Percentiles rank a stretch among this genome's conserved stretches.
Conservation (phyloP, 169 alveolate species). For the Plasmodium coatneyi region DNA sequence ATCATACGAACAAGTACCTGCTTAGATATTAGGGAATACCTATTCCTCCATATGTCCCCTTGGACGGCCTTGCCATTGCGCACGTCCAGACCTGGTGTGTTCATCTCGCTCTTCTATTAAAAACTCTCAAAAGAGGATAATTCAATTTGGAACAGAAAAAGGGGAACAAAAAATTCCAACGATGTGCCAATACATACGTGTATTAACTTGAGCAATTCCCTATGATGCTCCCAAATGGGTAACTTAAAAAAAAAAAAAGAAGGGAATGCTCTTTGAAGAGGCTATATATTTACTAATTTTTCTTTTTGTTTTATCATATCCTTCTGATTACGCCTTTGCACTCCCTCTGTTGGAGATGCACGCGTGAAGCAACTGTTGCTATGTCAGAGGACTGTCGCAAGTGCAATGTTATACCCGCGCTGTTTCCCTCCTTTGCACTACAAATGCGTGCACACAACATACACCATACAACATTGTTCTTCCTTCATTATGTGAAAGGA, state of each 20-base stretch:
- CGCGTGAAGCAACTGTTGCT: neutral
- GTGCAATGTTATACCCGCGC: neutral
- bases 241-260: neutral
- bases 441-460: neutral
- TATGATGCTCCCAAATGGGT: neutral
- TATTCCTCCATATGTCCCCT: neutral
- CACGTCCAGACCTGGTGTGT: neutral
- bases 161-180: neutral
- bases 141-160: neutral
- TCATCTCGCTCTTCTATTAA: neutral
- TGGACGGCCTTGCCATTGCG: neutral
- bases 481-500: neutral
- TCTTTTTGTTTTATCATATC: neutral
- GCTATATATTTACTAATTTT: neutral
- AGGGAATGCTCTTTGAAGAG: neutral
- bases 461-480: neutral
- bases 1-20: slow-evolving; percentile 26
- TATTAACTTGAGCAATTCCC: neutral
- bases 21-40: slow-evolving; percentile 53
- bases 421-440: neutral
- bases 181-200: neutral
- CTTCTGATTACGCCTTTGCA: neutral
- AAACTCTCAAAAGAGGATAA: neutral
- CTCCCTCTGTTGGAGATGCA: neutral
- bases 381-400: neutral